A percentile compares a stretch with the other conserved stretches of the same genome.
Evolutionary conservation across 2,329 filamentous ascomycete genomes (phyloP).

Genomic region (Coleophoma crateriformis): DNA sequence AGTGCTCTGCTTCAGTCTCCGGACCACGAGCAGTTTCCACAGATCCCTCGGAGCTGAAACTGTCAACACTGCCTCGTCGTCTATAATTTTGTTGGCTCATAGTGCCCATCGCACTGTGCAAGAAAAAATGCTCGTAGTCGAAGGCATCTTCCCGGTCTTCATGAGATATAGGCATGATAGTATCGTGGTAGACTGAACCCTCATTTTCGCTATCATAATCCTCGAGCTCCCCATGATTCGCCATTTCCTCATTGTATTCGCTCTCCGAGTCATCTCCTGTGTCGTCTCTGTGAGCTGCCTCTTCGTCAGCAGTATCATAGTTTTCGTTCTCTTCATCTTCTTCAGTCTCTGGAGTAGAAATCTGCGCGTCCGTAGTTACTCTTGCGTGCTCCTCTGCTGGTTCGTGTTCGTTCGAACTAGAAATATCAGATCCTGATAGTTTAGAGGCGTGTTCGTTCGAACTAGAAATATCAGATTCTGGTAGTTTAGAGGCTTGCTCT

Average conservation of each 20-base stretch:
- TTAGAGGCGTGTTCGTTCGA: conserved; percentile 23
- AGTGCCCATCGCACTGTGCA: conserved; percentile 85
- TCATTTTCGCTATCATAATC: conserved; percentile 53
- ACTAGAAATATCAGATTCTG: conserved; percentile 18
- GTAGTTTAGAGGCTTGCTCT: conserved; percentile 10
- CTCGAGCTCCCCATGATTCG: conserved; percentile 28
- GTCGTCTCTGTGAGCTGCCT: conserved; percentile 8
- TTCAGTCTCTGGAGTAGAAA: conserved; percentile 2
- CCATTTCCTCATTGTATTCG: conserved; percentile 31
- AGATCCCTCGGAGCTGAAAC: conserved; percentile 54
- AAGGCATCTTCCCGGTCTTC: conserved; percentile 94
- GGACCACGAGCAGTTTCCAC: conserved; percentile 56
- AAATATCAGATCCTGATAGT: conserved; percentile 17
- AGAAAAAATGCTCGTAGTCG: conserved; percentile 93
- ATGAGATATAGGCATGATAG: conserved; percentile 62
- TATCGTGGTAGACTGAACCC: conserved; percentile 59
- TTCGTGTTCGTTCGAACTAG: conserved; percentile 24
- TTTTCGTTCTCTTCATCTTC: conserved; percentile 6
- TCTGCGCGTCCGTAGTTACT: not conserved
- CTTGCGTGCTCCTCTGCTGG: conserved; percentile 8
- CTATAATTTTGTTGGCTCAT: conserved; percentile 51
- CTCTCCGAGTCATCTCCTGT: conserved; percentile 28
- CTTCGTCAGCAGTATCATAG: conserved; percentile 6
- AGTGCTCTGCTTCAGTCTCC: conserved; percentile 8
- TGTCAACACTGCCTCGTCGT: conserved; percentile 41